Evolutionary conservation across 306 rosid genomes (phyloP).

Genomic region (Macrotyloma uniflorum): DNA sequence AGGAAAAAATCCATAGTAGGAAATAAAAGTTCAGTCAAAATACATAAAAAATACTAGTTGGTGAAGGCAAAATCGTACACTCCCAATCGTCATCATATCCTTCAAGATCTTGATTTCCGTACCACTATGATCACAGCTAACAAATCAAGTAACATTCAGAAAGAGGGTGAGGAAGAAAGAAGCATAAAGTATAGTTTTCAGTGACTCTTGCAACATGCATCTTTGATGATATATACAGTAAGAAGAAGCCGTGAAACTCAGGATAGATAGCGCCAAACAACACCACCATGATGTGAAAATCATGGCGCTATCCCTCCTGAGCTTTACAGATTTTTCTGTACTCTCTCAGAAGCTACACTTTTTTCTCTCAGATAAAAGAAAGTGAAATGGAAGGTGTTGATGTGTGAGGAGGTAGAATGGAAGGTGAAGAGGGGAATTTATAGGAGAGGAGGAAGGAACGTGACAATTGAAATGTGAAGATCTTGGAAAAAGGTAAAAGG

Average conservation of each 20-base stretch:
- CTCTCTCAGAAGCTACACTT: conserved; percentile 4
- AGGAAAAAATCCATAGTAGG: background rate
- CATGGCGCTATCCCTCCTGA: conserved; percentile 98
- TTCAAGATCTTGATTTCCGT: conserved; percentile 14
- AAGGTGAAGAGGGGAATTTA: conserved; percentile 48
- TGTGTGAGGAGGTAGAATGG: conserved; percentile 34
- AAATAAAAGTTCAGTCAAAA: background rate
- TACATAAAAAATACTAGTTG: background rate
- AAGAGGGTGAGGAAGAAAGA: background rate
- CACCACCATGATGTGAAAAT: background rate
- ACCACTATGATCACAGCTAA: background rate
- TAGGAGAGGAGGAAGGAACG: conserved; percentile 42
- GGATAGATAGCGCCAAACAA: conserved; percentile 84
- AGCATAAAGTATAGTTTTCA: background rate
- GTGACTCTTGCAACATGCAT: background rate
- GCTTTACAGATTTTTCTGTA: conserved; percentile 68
- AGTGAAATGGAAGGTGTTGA: background rate
- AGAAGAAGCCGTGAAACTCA: conserved; percentile 72
- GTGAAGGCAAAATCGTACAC: background rate
- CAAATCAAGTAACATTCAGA: background rate
- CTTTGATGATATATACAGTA: conserved; percentile 28
- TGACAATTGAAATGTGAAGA: conserved; percentile 21
- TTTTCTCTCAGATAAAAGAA: background rate
- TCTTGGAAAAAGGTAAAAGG: conserved; percentile 15
- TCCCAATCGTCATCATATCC: background rate